These are phyloP conservation scores for Caryopteris hybrid DNA, from an alignment of 305 asterid genomes.

Conservation along the genomic window DNA sequence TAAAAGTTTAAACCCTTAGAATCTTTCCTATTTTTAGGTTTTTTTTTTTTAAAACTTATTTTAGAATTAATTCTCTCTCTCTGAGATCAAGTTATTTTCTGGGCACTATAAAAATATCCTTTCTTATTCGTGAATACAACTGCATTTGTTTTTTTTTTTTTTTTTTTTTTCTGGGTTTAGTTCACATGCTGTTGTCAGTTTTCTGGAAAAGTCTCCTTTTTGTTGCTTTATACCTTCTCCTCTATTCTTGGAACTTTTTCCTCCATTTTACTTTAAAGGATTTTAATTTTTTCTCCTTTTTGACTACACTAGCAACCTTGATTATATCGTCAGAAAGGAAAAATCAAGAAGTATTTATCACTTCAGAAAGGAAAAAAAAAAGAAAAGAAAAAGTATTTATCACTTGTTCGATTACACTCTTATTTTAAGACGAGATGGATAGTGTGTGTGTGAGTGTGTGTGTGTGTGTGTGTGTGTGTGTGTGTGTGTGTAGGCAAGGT, in stretches of 20 bases:
- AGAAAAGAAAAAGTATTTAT: no score
- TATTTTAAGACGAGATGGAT: no score
- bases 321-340: neutral
- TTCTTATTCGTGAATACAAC: neutral
- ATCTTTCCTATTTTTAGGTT: no score
- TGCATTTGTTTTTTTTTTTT: neutral
- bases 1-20: no score
- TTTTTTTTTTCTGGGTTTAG: neutral
- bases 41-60: no score
- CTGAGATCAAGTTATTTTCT: neutral
- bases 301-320: neutral
- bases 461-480: no score
- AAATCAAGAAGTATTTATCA: neutral
- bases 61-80: no score
- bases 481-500: no score
- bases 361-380: neutral
- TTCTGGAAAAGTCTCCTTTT: neutral
- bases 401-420: no score
- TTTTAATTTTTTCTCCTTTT: neutral
- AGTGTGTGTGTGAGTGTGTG: no score
- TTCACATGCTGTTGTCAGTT: constrained; percentile 6
- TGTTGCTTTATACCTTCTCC: neutral
- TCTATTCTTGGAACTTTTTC: neutral
- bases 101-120: neutral
- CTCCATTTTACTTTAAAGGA: neutral